Evolutionary conservation across 2,329 filamentous ascomycete species (phyloP).

Genomic region (Talaromyces piceae): DNA sequence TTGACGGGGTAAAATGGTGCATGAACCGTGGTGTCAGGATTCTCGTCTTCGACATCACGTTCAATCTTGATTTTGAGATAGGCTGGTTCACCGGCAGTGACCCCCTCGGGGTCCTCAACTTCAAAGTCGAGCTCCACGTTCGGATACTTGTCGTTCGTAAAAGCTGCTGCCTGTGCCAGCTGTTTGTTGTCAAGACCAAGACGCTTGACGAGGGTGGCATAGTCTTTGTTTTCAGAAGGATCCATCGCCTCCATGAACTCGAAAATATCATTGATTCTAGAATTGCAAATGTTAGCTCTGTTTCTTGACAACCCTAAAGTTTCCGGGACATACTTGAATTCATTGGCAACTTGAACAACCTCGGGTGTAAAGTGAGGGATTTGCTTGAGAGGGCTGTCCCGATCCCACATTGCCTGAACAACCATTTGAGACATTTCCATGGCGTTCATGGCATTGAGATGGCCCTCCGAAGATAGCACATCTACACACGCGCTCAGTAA

Average conservation of each 20-base stretch:
- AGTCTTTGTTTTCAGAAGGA: conserved; percentile 80
- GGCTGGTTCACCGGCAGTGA: conserved; percentile 72
- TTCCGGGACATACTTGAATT: conserved; percentile 56
- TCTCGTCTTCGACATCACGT: conserved; percentile 63
- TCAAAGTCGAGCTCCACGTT: conserved; percentile 89
- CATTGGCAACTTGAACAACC: conserved; percentile 72
- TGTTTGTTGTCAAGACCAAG: conserved; percentile 75
- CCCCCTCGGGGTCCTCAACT: conserved; percentile 69
- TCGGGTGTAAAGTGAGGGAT: conserved; percentile 89
- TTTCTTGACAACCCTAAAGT: conserved; percentile 18
- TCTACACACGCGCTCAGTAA: conserved; percentile 89
- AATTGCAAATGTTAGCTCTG: conserved; percentile 12
- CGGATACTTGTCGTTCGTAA: conserved; percentile 94
- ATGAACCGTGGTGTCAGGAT: conserved; percentile 77
- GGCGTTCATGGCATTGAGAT: conserved; percentile 93
- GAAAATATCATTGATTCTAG: conserved; percentile 82
- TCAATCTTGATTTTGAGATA: conserved; percentile 79
- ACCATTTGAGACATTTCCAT: conserved; percentile 99
- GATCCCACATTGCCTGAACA: conserved; percentile 98
- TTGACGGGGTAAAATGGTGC: conserved; percentile 87
- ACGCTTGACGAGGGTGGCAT: conserved; percentile 66
- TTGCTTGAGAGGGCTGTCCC: conserved; percentile 92
- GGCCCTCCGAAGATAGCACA: conserved; percentile 88
- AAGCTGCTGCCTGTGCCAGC: conserved; percentile 79
- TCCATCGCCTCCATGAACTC: conserved; percentile 99